Evolutionary conservation across 1,284 basidiomycete genomes (phyloP).

Genomic region (Puccinia polysora): DNA sequence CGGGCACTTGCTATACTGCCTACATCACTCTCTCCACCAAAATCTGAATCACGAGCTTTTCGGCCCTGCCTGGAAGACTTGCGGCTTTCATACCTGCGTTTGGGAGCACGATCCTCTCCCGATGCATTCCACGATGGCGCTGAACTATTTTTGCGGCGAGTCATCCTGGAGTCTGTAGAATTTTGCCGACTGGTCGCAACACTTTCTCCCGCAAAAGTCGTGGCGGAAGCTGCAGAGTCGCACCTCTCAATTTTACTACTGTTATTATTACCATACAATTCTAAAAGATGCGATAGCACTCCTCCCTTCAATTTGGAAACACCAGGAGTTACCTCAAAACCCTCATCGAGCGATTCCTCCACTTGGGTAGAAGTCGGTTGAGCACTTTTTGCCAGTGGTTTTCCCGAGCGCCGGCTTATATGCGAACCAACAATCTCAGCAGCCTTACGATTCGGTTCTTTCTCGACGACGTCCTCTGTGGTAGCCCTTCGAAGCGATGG

Average conservation of each 20-base stretch:
- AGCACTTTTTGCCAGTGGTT: background rate
- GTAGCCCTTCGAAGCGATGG: conserved; percentile 24
- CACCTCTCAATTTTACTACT: conserved; percentile 22
- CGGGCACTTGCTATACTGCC: conserved; percentile 7
- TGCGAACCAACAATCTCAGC: conserved; percentile 33
- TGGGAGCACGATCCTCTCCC: background rate
- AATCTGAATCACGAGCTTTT: conserved; percentile 35
- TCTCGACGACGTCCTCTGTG: conserved; percentile 37
- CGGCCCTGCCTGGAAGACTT: conserved; percentile 14
- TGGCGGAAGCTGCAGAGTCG: conserved; percentile 27
- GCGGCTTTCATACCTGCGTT: background rate
- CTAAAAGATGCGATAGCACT: conserved; percentile 37
- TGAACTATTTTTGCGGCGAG: conserved; percentile 6
- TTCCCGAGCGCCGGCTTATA: conserved; percentile 26
- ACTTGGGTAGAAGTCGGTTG: background rate
- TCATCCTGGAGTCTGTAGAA: conserved; percentile 22
- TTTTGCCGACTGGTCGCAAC: conserved; percentile 30
- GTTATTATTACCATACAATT: conserved; percentile 29
- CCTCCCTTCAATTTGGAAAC: conserved; percentile 14
- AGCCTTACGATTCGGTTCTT: conserved; percentile 22
- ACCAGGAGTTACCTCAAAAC: background rate
- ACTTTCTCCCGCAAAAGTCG: conserved; percentile 30
- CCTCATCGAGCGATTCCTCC: conserved; percentile 1
- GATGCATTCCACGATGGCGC: conserved; percentile 9
- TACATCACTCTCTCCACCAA: conserved; percentile 26